Conservation (phyloP, 352 stramenopile species). For the Phytophthora hibernalis region DNA sequence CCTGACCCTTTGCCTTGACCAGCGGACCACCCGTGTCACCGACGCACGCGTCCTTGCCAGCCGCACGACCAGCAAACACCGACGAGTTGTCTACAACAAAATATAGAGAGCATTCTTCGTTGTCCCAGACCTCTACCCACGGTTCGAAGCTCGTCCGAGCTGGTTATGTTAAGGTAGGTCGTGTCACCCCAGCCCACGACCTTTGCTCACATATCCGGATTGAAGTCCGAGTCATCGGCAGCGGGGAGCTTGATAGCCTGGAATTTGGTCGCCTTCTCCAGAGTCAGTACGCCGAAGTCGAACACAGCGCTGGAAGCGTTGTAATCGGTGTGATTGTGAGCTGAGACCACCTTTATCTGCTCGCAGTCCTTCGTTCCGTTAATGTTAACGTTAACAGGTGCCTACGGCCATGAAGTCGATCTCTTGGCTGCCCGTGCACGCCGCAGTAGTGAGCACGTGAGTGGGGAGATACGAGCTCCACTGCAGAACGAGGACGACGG, state of each 20-base stretch:
- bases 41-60: constrained; percentile 47
- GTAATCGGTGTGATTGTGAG: constrained; percentile 15
- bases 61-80: constrained; percentile 50
- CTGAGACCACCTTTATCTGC: constrained; percentile 16
- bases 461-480: constrained; percentile 16
- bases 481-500: constrained; percentile 25
- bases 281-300: constrained; percentile 55
- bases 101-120: constrained; percentile 37
- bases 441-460: constrained; percentile 19
- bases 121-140: constrained; percentile 47
- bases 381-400: constrained; percentile 26
- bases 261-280: constrained; percentile 36
- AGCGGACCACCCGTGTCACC: constrained; percentile 58
- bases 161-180: constrained; percentile 18
- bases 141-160: constrained; percentile 35
- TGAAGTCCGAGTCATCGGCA: constrained; percentile 34
- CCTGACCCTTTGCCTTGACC: constrained; percentile 22
- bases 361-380: constrained; percentile 31
- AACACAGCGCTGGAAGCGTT: constrained; percentile 9
- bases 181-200: constrained; percentile 42
- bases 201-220: constrained; percentile 28
- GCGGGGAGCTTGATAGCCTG: constrained; percentile 36
- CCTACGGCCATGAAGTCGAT: constrained; percentile 17
- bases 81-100: constrained; percentile 39
- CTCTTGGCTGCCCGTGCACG: constrained; percentile 4